Evolutionary conservation across 78 protist species (phyloP), one percentile per base, ranked within the genome.

Genomic region (Capsaspora owczarzaki): DNA sequence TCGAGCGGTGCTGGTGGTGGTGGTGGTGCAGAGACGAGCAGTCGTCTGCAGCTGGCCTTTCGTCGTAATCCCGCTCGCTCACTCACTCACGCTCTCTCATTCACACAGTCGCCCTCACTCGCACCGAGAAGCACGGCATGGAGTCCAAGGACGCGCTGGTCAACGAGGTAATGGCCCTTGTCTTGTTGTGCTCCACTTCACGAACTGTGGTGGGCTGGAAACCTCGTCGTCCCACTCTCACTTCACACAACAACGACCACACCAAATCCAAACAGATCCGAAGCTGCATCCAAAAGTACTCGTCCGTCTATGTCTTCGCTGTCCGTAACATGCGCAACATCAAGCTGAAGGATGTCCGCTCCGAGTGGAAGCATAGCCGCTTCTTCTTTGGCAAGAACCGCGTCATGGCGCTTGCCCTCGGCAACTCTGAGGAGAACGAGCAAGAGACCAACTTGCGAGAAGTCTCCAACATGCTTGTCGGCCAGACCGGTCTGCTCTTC

Each of bases 361-460:
- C 43, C 33, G 51, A 53, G 60, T 80, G 77, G 68, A 10, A 47
- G 8, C 20, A 81, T 43, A 46, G 76, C 53, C 1, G 71, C 35
- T 82, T 95, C 87, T 87, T 93, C 51, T 74, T 93, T 47, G 98
- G 98, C 53, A 88, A 89, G 81, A 93, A 89, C 80, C 88, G 86
- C 76, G 89, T 93, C 49, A 83, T 95, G 84, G 42, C 80, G 1
- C 38, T 80, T 19, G 96, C 96, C 22, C 70, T 93, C 43, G 98
- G 98, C 60, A 23, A 53, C n/a, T 5, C 86, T 22, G 80, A 46
- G 12, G 76, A 75, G 68, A 83, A 82, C 27, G 94, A 90, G 79
- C 25, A 61, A 22, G 74, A 37, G 31, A 76, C 76, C 8, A 81
- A 85, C 79, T 51, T 92, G 22, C 74, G 42, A 75, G 44, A 82